Percentiles rank a stretch among this genome's conserved stretches.
These are phyloP conservation scores for Quercus robur DNA, from an alignment of 306 rosid genomes.

Conservation along the genomic window DNA sequence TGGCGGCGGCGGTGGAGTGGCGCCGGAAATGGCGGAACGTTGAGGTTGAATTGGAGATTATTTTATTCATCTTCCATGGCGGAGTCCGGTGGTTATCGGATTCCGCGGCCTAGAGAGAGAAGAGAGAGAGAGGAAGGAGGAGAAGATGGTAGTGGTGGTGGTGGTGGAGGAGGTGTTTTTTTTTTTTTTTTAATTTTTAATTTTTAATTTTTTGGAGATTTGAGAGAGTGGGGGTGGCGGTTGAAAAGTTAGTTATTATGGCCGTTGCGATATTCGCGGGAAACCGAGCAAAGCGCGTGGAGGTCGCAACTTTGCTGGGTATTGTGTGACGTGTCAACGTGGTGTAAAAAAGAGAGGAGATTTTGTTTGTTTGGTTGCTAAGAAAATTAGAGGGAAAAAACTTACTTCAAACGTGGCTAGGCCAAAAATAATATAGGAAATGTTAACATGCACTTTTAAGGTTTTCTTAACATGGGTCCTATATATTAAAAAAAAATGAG, in stretches of 20 bases:
- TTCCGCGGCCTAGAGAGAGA: conserved; percentile 44
- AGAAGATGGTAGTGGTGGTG: background rate
- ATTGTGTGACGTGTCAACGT: background rate
- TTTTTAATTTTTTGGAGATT: too few species aligned
- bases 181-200: too few species aligned
- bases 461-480: too few species aligned
- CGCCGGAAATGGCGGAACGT: conserved; percentile 65
- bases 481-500: too few species aligned
- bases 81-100: conserved; percentile 73
- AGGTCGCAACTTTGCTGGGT: conserved; percentile 1
- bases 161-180: background rate
- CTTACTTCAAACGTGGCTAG: too few species aligned
- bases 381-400: background rate
- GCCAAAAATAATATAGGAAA: too few species aligned
- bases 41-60: conserved; percentile 58
- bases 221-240: background rate
- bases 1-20: background rate
- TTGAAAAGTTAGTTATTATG: conserved; percentile 12
- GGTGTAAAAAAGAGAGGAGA: background rate
- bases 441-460: too few species aligned
- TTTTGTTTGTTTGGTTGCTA: background rate
- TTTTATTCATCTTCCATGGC: conserved; percentile 96
- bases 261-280: conserved; percentile 44
- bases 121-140: background rate
- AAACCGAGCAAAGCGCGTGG: conserved; percentile 27